Evolutionary conservation across 202 grass and related monocot genomes (phyloP).

Genomic region (Carex sylvatica): DNA sequence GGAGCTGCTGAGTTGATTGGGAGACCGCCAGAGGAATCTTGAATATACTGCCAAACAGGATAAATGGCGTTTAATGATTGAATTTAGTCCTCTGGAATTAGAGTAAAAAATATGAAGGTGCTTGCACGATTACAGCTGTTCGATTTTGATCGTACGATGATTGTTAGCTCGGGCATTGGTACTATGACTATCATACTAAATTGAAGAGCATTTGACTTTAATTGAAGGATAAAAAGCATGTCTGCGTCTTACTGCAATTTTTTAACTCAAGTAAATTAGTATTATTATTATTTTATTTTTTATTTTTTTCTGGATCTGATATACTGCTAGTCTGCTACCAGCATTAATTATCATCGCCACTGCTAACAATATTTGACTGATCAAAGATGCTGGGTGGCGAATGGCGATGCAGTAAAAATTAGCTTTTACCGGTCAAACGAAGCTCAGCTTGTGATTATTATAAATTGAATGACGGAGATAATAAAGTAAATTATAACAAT

Average conservation of each 20-base stretch:
- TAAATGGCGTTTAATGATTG: constrained; percentile 12
- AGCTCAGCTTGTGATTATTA: no score
- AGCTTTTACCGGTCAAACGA: no score
- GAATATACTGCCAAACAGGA: not conserved
- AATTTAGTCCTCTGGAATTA: not conserved
- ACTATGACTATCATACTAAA: not conserved
- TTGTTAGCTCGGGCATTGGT: not conserved
- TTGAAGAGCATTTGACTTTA: not conserved
- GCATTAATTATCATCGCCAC: no score
- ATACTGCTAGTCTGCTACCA: no score
- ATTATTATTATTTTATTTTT: not conserved
- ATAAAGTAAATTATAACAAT: no score
- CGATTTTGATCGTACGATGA: not conserved
- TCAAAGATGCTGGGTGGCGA: no score
- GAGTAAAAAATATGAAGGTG: not conserved
- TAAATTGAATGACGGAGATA: no score
- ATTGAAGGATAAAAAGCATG: constrained; percentile 23
- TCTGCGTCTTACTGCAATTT: not conserved
- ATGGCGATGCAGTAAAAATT: no score
- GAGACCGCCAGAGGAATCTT: constrained; percentile 5
- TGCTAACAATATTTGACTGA: no score
- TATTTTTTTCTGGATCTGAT: not conserved
- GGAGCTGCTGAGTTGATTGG: not conserved
- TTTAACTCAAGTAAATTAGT: not conserved
- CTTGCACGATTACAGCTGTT: not conserved